Conservation (phyloP, 116 monocot species). For the Cymodocea nodosa region DNA sequence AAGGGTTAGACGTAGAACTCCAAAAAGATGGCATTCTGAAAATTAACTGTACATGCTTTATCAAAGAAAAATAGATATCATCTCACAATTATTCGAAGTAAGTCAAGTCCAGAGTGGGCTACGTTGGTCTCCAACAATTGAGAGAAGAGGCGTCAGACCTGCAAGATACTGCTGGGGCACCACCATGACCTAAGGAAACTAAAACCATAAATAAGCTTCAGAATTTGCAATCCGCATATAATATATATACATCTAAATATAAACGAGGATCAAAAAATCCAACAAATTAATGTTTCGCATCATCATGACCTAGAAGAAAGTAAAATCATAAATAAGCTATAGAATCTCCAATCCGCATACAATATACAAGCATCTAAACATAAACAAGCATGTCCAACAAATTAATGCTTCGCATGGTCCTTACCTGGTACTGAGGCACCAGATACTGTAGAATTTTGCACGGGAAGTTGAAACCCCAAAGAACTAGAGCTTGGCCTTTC, state of each 20-base stretch:
- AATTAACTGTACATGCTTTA: too few relatives aligned
- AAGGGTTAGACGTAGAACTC: too few relatives aligned
- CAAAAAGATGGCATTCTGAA: too few relatives aligned
- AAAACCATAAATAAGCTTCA: conserved; percentile 4
- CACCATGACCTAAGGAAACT: conserved; percentile 31
- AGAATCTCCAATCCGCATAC: neutral
- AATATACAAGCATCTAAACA: neutral
- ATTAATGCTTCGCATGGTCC: neutral
- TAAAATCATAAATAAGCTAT: neutral
- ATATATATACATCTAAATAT: neutral
- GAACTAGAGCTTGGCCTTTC: conserved; percentile 37
- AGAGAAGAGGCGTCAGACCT: conserved; percentile 34
- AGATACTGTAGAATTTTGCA: conserved; percentile 26
- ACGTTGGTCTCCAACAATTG: conserved; percentile 65
- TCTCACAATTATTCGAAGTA: neutral
- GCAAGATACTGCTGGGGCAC: conserved; percentile 32
- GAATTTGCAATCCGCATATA: neutral
- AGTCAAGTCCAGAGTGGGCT: neutral
- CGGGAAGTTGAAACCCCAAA: conserved; percentile 30
- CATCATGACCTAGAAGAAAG: conserved; percentile 22
- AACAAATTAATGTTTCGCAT: neutral
- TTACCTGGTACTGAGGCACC: conserved; percentile 37
- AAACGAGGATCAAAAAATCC: neutral
- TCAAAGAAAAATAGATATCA: too few relatives aligned
- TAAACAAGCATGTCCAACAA: neutral